These are phyloP conservation scores for Cladosporium sp. DNA, from an alignment of 2,329 filamentous ascomycete genomes.

Conservation along the genomic window DNA sequence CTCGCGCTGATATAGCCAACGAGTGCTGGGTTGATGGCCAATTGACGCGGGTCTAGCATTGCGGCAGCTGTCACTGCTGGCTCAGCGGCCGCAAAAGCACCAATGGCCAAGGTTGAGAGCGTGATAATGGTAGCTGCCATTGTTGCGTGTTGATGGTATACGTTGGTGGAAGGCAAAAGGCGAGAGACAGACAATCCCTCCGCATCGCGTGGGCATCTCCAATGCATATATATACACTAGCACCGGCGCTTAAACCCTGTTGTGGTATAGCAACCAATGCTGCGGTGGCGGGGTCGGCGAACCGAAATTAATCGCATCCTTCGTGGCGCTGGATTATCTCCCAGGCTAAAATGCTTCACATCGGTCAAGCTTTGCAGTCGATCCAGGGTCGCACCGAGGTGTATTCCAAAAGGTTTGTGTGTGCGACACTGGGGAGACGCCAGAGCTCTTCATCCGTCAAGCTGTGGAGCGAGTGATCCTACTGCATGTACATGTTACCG, in stretches of 20 bases:
- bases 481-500: no score
- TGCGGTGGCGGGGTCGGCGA: not conserved
- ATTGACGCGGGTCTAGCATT: not conserved
- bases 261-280: not conserved
- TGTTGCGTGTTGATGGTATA: not conserved
- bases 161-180: not conserved
- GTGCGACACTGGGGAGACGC: not conserved
- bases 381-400: not conserved
- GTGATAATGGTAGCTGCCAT: slow-evolving; percentile 1
- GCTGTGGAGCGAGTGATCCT: no score
- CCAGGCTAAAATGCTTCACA: not conserved
- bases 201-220: not conserved
- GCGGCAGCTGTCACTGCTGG: slow-evolving; percentile 11
- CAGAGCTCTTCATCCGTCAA: not conserved
- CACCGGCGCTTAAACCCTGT: not conserved
- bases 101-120: not conserved
- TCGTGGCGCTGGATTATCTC: not conserved
- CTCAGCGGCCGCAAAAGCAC: not conserved
- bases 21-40: not conserved
- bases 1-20: slow-evolving; percentile 7
- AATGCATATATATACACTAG: slow-evolving; percentile 6
- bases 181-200: not conserved
- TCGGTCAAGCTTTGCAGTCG: not conserved
- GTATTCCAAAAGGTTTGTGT: not conserved
- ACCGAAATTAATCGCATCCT: slow-evolving; percentile 1